Evolutionary conservation across 208 protist species (phyloP).

Genomic region (Trichomonas gallinae): DNA sequence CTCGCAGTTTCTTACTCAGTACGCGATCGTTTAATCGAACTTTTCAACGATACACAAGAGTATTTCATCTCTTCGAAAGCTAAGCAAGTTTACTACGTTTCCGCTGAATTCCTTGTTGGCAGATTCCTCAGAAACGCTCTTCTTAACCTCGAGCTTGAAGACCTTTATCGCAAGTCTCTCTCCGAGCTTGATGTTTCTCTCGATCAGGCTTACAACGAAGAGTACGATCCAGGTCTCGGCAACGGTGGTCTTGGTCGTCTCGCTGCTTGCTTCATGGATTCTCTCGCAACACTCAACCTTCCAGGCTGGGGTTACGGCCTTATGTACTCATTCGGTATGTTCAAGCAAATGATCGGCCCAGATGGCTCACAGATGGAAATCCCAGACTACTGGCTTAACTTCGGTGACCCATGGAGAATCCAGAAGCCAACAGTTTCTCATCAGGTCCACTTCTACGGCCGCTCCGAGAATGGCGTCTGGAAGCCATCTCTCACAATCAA

Average conservation of each 20-base stretch:
- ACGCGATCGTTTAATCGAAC: constrained; percentile 43
- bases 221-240: constrained; percentile 44
- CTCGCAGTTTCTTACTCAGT: constrained; percentile 35
- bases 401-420: constrained; percentile 44
- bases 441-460: neutral
- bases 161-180: constrained; percentile 38
- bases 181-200: constrained; percentile 37
- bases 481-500: neutral
- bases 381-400: constrained; percentile 43
- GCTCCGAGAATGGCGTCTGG: neutral
- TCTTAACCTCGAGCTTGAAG: constrained; percentile 37
- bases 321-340: constrained; percentile 45
- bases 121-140: constrained; percentile 37
- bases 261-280: constrained; percentile 54
- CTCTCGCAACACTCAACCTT: constrained; percentile 41
- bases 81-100: constrained; percentile 47
- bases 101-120: constrained; percentile 45
- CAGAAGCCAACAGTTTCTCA: neutral
- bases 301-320: constrained; percentile 50
- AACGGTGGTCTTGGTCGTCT: constrained; percentile 48
- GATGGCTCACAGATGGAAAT: constrained; percentile 40
- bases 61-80: constrained; percentile 37
- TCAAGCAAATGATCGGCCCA: constrained; percentile 38
- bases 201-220: constrained; percentile 39
- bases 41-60: constrained; percentile 45